Conservation (phyloP, 345 rosid genomes). For the Cardiospermum halicacabum region DNA sequence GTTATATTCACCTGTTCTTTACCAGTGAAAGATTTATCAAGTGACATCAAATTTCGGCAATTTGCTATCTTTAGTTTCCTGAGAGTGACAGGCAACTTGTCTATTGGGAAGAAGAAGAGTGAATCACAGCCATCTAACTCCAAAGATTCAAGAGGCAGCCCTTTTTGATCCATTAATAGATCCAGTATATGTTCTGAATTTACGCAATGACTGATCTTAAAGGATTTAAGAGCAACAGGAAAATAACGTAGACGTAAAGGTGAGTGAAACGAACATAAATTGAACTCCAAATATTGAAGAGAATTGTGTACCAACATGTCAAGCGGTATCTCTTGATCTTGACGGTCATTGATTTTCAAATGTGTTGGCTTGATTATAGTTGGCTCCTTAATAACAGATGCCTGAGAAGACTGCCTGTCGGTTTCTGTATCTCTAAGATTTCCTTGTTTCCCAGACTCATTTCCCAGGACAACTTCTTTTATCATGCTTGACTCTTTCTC, state of each 20-base stretch:
- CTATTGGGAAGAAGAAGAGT: constrained; percentile 4
- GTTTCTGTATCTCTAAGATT: not conserved
- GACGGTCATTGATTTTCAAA: not conserved
- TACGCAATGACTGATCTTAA: not conserved
- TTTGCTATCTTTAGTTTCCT: constrained; percentile 4
- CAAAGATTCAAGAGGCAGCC: not conserved
- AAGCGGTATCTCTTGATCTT: not conserved
- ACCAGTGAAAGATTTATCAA: not conserved
- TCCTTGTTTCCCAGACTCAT: not conserved
- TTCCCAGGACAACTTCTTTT: too few relatives aligned
- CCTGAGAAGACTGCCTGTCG: not conserved
- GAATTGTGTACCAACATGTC: not conserved
- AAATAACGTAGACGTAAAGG: not conserved
- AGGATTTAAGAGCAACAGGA: not conserved
- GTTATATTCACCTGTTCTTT: too few relatives aligned
- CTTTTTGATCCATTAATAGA: not conserved
- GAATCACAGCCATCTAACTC: constrained; percentile 11
- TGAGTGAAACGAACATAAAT: not conserved
- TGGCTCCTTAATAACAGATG: not conserved
- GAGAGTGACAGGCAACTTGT: constrained; percentile 7
- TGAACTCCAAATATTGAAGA: constrained; percentile 2
- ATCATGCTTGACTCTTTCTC: too few relatives aligned
- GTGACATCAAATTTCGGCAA: not conserved
- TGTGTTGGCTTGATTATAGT: not conserved
- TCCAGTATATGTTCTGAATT: not conserved